Percentiles rank a stretch among this genome's conserved stretches.
These are phyloP conservation scores for Populus simonii DNA, from an alignment of 345 rosid genomes.

Conservation along the genomic window DNA sequence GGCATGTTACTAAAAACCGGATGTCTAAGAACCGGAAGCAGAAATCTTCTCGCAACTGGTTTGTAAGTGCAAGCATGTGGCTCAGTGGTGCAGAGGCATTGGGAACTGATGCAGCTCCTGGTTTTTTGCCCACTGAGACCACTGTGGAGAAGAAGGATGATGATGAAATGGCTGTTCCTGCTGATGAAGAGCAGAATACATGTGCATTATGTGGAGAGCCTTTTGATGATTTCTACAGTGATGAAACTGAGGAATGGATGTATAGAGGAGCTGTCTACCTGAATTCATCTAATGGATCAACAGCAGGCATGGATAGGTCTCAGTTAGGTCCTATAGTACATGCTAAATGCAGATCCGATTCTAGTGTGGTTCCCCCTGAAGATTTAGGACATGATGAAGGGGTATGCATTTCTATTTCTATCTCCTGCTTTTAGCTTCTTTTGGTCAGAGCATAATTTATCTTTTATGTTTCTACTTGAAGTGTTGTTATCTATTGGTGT, in stretches of 20 bases:
- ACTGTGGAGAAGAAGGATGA: constrained; percentile 76
- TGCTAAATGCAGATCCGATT: constrained; percentile 94
- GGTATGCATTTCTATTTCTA: constrained; percentile 41
- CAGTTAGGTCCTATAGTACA: constrained; percentile 95
- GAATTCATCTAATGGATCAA: constrained; percentile 68
- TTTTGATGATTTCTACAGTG: constrained; percentile 95
- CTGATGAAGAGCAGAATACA: constrained; percentile 87
- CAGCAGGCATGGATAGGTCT: constrained; percentile 65
- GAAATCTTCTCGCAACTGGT: constrained; percentile 95
- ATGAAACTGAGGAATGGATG: constrained; percentile 99
- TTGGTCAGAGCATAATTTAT: neutral
- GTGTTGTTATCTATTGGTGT: neutral
- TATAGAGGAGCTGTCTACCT: constrained; percentile 94
- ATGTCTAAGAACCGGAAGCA: constrained; percentile 95
- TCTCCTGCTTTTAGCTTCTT: neutral
- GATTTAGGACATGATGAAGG: constrained; percentile 44
- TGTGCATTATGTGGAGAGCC: constrained; percentile 97
- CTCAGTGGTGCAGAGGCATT: constrained; percentile 98
- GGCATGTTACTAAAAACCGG: constrained; percentile 99
- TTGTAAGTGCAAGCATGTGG: constrained; percentile 94
- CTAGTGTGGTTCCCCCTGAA: constrained; percentile 55
- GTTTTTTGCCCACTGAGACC: constrained; percentile 72
- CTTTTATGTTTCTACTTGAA: neutral
- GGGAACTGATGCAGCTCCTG: constrained; percentile 90
- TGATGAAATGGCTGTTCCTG: constrained; percentile 94